phyloP scores from a whole-genome alignment of 176 grass and related monocot genomes.

The Puya raimondii region DNA sequence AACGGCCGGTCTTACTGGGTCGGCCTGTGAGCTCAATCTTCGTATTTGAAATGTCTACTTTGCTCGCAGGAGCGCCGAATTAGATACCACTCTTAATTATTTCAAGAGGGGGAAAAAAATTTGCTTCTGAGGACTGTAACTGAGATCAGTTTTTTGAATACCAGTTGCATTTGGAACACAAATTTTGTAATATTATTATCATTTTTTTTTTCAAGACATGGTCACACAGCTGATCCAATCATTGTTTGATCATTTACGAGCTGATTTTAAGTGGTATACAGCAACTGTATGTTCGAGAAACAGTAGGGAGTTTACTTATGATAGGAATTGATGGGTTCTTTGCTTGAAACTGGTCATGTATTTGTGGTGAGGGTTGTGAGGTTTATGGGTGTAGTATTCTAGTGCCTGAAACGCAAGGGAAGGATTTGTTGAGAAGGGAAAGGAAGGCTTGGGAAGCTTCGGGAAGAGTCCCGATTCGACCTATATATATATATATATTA shows the following conservation, averaged over 20 bases:
- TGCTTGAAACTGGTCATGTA: not conserved
- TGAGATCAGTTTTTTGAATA: not conserved
- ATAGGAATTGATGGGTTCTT: not conserved
- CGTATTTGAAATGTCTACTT: not conserved
- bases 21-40: conserved; percentile 40
- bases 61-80: not conserved
- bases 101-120: not conserved
- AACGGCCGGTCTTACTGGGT: conserved; percentile 93
- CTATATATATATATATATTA: not conserved
- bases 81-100: not conserved
- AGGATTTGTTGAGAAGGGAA: not conserved
- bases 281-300: not conserved
- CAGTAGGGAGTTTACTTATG: not conserved
- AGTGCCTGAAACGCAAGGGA: no score
- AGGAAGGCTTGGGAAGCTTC: conserved; percentile 5
- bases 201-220: not conserved
- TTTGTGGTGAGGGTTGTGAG: not conserved
- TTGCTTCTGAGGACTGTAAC: not conserved
- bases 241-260: not conserved
- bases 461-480: not conserved
- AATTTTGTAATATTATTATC: not conserved
- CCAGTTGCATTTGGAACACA: not conserved
- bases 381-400: no score
- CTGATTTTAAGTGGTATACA: not conserved
- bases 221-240: not conserved